phyloP scores from a whole-genome alignment of 2,329 filamentous ascomycete genomes.

The Balansia obtecta region DNA sequence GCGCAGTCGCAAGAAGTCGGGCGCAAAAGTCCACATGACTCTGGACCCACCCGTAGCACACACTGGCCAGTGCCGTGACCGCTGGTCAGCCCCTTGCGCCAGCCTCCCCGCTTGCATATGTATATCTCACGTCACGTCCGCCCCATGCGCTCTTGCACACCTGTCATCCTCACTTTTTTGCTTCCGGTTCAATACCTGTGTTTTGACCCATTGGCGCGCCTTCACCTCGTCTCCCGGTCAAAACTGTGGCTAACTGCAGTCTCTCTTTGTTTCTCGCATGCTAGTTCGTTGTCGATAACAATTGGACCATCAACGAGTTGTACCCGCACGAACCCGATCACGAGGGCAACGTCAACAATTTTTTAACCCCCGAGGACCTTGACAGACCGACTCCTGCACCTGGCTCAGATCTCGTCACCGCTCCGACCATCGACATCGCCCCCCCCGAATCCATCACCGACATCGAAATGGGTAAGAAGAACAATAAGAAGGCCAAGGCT shows the following conservation, averaged over 20 bases:
- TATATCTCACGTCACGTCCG: conserved; percentile 13
- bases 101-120: conserved; percentile 14
- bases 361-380: conserved; percentile 66
- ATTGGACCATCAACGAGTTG: conserved; percentile 73
- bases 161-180: conserved; percentile 9
- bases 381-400: conserved; percentile 16
- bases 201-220: conserved; percentile 5
- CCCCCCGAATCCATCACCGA: conserved; percentile 61
- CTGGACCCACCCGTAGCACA: conserved; percentile 4
- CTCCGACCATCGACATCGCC: conserved; percentile 51
- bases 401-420: conserved; percentile 18
- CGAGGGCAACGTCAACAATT: conserved; percentile 84
- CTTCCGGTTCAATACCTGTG: conserved; percentile 1
- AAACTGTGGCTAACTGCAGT: conserved; percentile 8
- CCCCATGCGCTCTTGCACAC: conserved; percentile 7
- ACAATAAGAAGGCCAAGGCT: conserved; percentile 34
- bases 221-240: conserved; percentile 1
- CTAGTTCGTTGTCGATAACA: conserved; percentile 90
- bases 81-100: conserved; percentile 3
- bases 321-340: conserved; percentile 74
- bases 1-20: conserved; percentile 2
- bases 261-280: conserved; percentile 8
- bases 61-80: conserved; percentile 1
- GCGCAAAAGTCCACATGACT: conserved; percentile 4
- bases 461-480: conserved; percentile 41